Base-by-base conservation (phyloP, 1,284 basidiomycete genomes). In the Moesziomyces antarcticus region DNA sequence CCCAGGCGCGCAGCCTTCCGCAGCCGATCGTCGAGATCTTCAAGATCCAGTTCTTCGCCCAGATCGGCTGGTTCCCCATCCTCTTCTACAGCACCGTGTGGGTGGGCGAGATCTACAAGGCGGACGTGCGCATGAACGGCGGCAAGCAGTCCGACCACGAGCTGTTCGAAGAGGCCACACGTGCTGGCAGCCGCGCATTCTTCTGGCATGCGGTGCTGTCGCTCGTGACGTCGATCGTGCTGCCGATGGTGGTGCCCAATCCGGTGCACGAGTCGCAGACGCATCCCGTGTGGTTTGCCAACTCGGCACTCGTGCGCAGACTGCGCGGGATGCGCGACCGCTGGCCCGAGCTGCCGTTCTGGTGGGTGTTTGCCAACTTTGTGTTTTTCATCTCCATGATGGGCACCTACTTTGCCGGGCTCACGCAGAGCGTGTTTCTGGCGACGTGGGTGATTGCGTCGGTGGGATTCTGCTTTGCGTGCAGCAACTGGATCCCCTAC, bases 171-270 rank as follows among this genome's bases (percentile, higher is more conserved):
- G 89, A 92, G 78, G 90, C 91, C 1, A 93, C 91, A 0, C 89
- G 94, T 4, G 87, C 92, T 2, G 95, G 94, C 20, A 91, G 93
- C 1, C 88, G 91, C 20, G 93, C 94, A 0, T 86, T 97, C 52
- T 91, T 97, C 81, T 90, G 88, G 77, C 90, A 90, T 49, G 88
- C 93, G 0, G 51, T 93, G 13, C 85, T 95, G 11, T 88, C 91
- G 3, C 87, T 97, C 13, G 72, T 86, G 10, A 87, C 89, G 13
- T 94, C 92, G 57, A 83, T 93, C 50, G 74, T 91, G 24, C 85
- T 94, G 13, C 95, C 95, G 0, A 87, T 89, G 48, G 88, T 94
- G 62, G 89, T 94, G 18, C 63, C 74, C 14, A 74, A 69, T n/a
- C 72, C 69, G 14, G 65, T 56, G 27, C 60, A 55, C 37, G 63